Percentiles rank a stretch among this genome's conserved stretches.
These are phyloP conservation scores for Dacryopinax primogenitus DNA, from an alignment of 768 basidiomycete species.

Conservation along the genomic window DNA sequence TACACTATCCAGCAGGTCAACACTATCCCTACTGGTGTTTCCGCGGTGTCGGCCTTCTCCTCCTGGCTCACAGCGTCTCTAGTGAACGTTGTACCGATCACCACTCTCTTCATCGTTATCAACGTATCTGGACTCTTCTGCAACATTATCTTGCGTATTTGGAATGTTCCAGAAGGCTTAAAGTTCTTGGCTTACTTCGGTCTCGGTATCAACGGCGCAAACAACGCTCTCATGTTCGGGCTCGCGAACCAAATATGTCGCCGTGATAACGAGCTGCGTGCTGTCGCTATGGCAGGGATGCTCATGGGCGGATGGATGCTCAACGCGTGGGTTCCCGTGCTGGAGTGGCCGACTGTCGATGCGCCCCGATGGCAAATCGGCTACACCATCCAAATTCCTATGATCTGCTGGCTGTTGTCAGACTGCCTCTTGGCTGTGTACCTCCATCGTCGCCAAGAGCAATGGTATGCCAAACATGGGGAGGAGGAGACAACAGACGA, in stretches of 20 bases:
- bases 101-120: slow-evolving; percentile 52
- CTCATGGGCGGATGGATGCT: not conserved
- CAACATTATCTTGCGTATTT: slow-evolving; percentile 46
- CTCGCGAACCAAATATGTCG: slow-evolving; percentile 72
- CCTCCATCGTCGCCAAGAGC: not conserved
- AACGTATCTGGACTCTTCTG: slow-evolving; percentile 40
- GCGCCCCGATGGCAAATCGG: not conserved
- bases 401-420: not conserved
- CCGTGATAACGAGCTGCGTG: slow-evolving; percentile 57
- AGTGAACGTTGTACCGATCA: slow-evolving; percentile 22
- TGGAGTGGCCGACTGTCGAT: slow-evolving; percentile 1
- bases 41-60: slow-evolving; percentile 12
- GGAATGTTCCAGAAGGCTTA: slow-evolving; percentile 44
- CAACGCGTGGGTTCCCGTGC: slow-evolving; percentile 1
- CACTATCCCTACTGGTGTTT: slow-evolving; percentile 19
- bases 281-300: slow-evolving; percentile 61
- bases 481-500: not conserved
- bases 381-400: not conserved
- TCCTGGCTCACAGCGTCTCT: slow-evolving; percentile 32
- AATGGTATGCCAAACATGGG: not conserved
- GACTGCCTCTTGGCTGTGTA: not conserved
- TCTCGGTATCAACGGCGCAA: slow-evolving; percentile 18
- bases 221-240: slow-evolving; percentile 33
- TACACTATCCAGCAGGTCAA: slow-evolving; percentile 14
- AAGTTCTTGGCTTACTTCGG: slow-evolving; percentile 62